Evolutionary conservation across 192 early-diverging fungal species (phyloP).

Genomic region (Backusella parvicylindrica): DNA sequence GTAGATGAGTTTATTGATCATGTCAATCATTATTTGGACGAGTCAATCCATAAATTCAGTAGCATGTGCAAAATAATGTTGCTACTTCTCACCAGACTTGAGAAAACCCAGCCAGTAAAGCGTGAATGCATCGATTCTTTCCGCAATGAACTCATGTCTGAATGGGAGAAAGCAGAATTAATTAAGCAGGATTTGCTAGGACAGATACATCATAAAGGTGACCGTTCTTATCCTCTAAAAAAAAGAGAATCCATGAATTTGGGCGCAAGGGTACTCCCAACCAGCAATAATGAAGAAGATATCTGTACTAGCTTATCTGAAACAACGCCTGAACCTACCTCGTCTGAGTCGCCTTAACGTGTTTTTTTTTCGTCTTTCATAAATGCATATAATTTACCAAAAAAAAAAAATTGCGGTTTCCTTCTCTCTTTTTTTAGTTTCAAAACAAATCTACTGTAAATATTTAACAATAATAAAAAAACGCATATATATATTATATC

Average conservation of each 20-base stretch:
- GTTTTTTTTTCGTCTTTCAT: background rate
- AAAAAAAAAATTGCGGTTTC: too few species aligned
- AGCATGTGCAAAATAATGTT: slow-evolving; percentile 18
- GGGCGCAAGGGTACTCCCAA: background rate
- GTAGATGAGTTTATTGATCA: slow-evolving; percentile 9
- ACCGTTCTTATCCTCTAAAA: background rate
- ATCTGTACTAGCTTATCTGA: background rate
- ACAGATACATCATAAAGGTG: background rate
- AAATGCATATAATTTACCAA: background rate
- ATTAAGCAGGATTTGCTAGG: background rate
- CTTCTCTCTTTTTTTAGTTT: background rate
- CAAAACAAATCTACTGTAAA: background rate
- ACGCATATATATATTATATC: background rate
- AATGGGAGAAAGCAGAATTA: slow-evolving; percentile 12
- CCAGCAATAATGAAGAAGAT: background rate
- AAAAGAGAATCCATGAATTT: background rate
- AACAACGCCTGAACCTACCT: background rate
- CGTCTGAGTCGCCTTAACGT: background rate
- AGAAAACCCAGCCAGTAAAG: background rate
- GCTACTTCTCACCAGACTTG: slow-evolving; percentile 14
- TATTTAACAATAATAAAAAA: background rate
- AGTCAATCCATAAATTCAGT: slow-evolving; percentile 17
- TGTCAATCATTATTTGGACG: slow-evolving; percentile 11
- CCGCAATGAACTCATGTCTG: slow-evolving; percentile 11
- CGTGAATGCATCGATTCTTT: slow-evolving; percentile 19